phyloP scores from a whole-genome alignment of 2,329 filamentous ascomycete species.

The Coniella vitis region DNA sequence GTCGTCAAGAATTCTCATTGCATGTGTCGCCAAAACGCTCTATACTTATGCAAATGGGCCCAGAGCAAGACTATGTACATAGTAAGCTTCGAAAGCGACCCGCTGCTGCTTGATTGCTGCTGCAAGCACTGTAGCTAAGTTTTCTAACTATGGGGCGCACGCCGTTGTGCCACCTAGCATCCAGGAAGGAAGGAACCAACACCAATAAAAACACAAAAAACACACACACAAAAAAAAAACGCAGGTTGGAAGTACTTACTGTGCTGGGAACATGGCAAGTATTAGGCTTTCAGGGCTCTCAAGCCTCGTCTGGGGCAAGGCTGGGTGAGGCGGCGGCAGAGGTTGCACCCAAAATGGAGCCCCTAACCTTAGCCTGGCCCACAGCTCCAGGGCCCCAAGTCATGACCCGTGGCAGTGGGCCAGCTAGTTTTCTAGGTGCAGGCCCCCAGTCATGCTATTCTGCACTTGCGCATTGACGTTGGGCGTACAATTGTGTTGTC shows the following conservation, averaged over 20 bases:
- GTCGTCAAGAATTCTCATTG: neutral
- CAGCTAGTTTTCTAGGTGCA: neutral
- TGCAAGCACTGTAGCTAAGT: too few relatives aligned
- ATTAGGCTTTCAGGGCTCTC: constrained; percentile 8
- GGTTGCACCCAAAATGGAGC: constrained; percentile 10
- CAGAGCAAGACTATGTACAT: too few relatives aligned
- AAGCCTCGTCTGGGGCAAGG: constrained; percentile 13
- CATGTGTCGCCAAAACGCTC: neutral
- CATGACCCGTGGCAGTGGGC: constrained; percentile 1
- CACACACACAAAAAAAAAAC: too few relatives aligned
- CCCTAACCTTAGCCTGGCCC: neutral
- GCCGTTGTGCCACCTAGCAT: too few relatives aligned
- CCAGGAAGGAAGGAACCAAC: too few relatives aligned
- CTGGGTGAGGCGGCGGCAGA: constrained; percentile 14
- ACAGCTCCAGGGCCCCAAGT: neutral
- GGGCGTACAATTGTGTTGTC: neutral
- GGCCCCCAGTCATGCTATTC: neutral
- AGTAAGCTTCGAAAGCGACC: too few relatives aligned
- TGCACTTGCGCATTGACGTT: neutral
- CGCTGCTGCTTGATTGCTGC: too few relatives aligned
- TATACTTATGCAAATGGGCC: too few relatives aligned
- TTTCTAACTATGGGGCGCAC: too few relatives aligned
- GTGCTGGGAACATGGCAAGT: constrained; percentile 4
- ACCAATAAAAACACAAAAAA: too few relatives aligned
- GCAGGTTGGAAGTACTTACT: too few relatives aligned